Base-by-base conservation (phyloP, 2,329 filamentous ascomycete species). In the Lecanoromycetidae sp. region DNA sequence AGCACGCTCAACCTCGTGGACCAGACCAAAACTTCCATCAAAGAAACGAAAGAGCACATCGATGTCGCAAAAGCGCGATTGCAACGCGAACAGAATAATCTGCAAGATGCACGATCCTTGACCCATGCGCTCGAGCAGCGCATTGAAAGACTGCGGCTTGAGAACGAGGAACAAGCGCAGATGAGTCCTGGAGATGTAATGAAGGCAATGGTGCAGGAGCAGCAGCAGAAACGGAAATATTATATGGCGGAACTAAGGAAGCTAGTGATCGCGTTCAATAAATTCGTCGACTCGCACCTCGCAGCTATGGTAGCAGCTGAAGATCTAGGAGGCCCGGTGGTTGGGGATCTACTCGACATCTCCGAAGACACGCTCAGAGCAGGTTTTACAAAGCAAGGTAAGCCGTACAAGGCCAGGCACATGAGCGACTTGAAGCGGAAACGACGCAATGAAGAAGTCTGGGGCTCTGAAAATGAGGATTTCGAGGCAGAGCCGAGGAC, bases 271-370 rank as follows among this genome's bases (percentile, higher is more conserved):
- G 71, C 76, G 0, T 71, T 93, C 46, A 76, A 81, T 53, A 67
- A 66, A 13, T 93, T 93, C 58, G 80, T 90, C 48, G 76, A 84
- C 52, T 67, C 77, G 35, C 74, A 77, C 33, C 71, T 94, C 1
- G 82, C 83, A 1, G 66, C 75, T 3, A 84, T 90, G 77, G 70
- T 94, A 35, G 86, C 85, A 5, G 84, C 84, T 1, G 87, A 93
- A 65, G 84, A 87, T 58, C 71, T 88, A 1, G 87, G 87, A 6
- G 86, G 87, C 0, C 86, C 87, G 0, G 81, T 87, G 9, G 84
- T 88, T 1, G 84, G 87, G 3, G 82, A 86, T 54, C 70, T 81
- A 56, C 71, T 82, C 58, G 77, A 83, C 65, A 79, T 68, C 56
- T 74, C 69, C 7, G 74, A 82, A 36, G 75, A 66, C 10, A 68